phyloP scores from a whole-genome alignment of 768 basidiomycete species.

The Melanogaster broomeanus region DNA sequence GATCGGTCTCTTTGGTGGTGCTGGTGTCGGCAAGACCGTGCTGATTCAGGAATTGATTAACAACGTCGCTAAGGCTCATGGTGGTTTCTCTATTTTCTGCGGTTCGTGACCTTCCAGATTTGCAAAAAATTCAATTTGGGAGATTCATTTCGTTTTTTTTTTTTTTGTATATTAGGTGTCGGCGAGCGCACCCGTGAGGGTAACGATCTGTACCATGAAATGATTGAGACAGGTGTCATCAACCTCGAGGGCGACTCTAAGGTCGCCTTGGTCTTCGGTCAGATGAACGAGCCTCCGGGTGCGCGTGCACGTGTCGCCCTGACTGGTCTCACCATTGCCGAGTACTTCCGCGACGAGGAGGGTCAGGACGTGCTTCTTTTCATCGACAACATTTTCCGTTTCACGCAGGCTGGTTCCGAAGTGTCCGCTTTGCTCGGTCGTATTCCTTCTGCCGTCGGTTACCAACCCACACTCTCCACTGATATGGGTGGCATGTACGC shows the following conservation, averaged over 20 bases:
- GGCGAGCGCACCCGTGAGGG: conserved; percentile 99
- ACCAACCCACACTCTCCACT: conserved; percentile 99
- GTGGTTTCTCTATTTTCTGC: conserved; percentile 99
- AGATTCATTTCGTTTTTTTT: conserved; percentile 10
- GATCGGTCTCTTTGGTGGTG: conserved; percentile 99
- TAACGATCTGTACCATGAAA: conserved; percentile 98
- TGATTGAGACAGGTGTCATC: conserved; percentile 99
- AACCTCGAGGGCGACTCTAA: conserved; percentile 99
- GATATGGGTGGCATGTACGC: conserved; percentile 99
- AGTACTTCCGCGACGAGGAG: conserved; percentile 99
- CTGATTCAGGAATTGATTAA: conserved; percentile 99
- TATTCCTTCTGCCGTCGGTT: conserved; percentile 99
- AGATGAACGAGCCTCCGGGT: conserved; percentile 99
- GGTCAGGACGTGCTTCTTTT: conserved; percentile 99
- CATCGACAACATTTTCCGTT: conserved; percentile 99
- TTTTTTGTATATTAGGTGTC: conserved; percentile 63
- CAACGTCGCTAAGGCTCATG: conserved; percentile 99
- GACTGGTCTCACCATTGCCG: conserved; percentile 98
- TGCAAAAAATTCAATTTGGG: not conserved
- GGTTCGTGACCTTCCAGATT: conserved; percentile 44
- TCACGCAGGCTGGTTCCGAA: conserved; percentile 99
- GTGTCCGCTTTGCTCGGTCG: conserved; percentile 99
- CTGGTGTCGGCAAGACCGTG: conserved; percentile 99
- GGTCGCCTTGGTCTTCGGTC: conserved; percentile 99
- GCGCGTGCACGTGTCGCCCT: conserved; percentile 99